phyloP scores from a whole-genome alignment of 768 basidiomycete genomes.

The Leucocoprinus leucothites region DNA sequence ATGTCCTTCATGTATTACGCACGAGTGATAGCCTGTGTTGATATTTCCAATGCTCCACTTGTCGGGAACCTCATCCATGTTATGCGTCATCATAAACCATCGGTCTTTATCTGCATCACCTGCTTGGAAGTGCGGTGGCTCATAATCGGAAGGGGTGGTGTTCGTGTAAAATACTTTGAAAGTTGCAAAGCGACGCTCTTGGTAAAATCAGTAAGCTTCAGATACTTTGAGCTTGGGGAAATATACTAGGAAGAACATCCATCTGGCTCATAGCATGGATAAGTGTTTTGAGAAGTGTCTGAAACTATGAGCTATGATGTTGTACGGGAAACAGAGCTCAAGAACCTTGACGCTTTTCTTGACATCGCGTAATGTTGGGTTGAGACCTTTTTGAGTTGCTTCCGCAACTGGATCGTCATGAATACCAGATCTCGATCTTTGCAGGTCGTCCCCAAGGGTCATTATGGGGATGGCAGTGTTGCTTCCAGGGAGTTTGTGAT shows the following conservation, averaged over 20 bases:
- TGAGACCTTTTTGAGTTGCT: slow-evolving; percentile 55
- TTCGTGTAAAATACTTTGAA: slow-evolving; percentile 88
- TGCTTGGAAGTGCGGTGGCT: slow-evolving; percentile 76
- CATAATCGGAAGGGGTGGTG: slow-evolving; percentile 75
- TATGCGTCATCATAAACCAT: slow-evolving; percentile 82
- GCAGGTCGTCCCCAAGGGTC: slow-evolving; percentile 61
- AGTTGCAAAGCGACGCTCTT: slow-evolving; percentile 81
- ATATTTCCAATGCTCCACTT: slow-evolving; percentile 65
- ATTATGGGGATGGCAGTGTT: slow-evolving; percentile 63
- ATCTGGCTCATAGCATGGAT: slow-evolving; percentile 78
- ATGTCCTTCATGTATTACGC: slow-evolving; percentile 19
- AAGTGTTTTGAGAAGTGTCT: slow-evolving; percentile 76
- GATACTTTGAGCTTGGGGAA: background rate
- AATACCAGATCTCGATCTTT: slow-evolving; percentile 19
- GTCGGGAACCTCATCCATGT: slow-evolving; percentile 69
- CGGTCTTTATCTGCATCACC: slow-evolving; percentile 71
- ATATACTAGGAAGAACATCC: slow-evolving; percentile 74
- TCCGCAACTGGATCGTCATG: slow-evolving; percentile 55
- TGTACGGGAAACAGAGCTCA: slow-evolving; percentile 19
- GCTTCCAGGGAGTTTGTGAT: slow-evolving; percentile 63
- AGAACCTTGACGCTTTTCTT: slow-evolving; percentile 77
- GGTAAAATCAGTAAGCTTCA: slow-evolving; percentile 2
- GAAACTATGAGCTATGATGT: slow-evolving; percentile 6
- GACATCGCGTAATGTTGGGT: slow-evolving; percentile 77
- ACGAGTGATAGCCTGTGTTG: slow-evolving; percentile 75